Evolutionary conservation across 108 stramenopile species (phyloP).

Genomic region (Aureococcus anophagefferens): DNA sequence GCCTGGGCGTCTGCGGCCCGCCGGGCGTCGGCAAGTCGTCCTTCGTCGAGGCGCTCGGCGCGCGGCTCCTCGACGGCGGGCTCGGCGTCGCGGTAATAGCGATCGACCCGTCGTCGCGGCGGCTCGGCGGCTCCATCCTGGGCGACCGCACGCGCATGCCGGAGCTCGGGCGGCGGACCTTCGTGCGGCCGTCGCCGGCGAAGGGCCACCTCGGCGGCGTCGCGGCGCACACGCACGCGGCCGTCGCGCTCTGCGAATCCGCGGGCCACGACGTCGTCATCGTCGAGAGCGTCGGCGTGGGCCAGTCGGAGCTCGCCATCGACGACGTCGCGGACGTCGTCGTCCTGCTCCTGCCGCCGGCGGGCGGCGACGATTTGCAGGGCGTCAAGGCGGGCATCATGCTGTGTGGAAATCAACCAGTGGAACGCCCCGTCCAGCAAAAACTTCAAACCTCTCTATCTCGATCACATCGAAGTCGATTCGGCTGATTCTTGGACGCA

Average conservation of each 20-base stretch:
- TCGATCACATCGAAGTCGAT: too few species aligned
- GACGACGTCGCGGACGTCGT: slow-evolving; percentile 75
- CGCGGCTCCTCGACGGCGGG: not conserved
- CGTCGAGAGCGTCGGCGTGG: slow-evolving; percentile 93
- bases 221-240: slow-evolving; percentile 81
- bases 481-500: too few species aligned
- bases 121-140: slow-evolving; percentile 88
- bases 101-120: slow-evolving; percentile 74
- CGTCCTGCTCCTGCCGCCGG: slow-evolving; percentile 79
- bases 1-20: slow-evolving; percentile 50
- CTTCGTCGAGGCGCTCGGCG: slow-evolving; percentile 8
- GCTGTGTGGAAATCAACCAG: too few species aligned
- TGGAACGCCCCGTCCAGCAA: too few species aligned
- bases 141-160: slow-evolving; percentile 97
- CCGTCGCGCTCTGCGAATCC: slow-evolving; percentile 73
- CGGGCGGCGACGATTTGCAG: slow-evolving; percentile 88
- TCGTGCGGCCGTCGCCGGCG: slow-evolving; percentile 85
- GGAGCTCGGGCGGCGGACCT: slow-evolving; percentile 49
- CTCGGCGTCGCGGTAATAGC: slow-evolving; percentile 71
- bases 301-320: slow-evolving; percentile 86
- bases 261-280: slow-evolving; percentile 81
- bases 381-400: slow-evolving; percentile 95
- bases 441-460: too few species aligned
- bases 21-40: slow-evolving; percentile 54
- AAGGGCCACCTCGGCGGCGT: slow-evolving; percentile 83